Percentiles rank a stretch among this genome's conserved stretches.
Conservation (phyloP, 306 rosid genomes). For the Hylodesmum podocarpum region DNA sequence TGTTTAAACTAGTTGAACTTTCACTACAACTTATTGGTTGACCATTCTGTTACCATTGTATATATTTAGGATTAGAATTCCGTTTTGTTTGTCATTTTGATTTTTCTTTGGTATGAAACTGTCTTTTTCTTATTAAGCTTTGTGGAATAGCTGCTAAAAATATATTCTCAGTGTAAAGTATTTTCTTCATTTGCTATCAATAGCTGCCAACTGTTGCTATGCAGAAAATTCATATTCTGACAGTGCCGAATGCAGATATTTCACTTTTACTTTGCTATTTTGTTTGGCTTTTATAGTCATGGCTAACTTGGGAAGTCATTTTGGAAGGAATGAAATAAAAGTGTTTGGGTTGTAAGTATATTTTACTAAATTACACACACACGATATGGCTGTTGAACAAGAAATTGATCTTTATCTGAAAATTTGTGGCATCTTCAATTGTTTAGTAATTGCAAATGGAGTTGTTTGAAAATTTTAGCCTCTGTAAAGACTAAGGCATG, state of each 20-base stretch:
- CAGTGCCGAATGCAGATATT: neutral
- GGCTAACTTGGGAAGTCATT: neutral
- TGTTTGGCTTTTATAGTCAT: neutral
- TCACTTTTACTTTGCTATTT: neutral
- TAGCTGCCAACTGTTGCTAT: neutral
- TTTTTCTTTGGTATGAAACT: neutral
- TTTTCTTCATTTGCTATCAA: neutral
- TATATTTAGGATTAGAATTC: neutral
- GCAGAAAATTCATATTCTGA: conserved; percentile 14
- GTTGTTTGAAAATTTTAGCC: neutral
- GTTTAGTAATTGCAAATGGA: neutral
- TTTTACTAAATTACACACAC: neutral
- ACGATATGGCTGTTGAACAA: neutral
- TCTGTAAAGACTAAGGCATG: neutral
- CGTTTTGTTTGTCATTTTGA: neutral
- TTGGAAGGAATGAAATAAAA: neutral
- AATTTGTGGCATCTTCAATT: neutral
- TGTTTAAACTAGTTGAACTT: neutral
- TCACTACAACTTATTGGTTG: neutral
- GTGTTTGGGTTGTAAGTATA: neutral
- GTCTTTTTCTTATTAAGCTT: neutral
- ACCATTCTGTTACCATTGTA: neutral
- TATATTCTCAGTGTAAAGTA: neutral
- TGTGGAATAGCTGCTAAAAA: neutral
- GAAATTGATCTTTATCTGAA: conserved; percentile 7